These are phyloP conservation scores for Trypanosoma cruzi DNA, from an alignment of 208 protist species.

Conservation along the genomic window DNA sequence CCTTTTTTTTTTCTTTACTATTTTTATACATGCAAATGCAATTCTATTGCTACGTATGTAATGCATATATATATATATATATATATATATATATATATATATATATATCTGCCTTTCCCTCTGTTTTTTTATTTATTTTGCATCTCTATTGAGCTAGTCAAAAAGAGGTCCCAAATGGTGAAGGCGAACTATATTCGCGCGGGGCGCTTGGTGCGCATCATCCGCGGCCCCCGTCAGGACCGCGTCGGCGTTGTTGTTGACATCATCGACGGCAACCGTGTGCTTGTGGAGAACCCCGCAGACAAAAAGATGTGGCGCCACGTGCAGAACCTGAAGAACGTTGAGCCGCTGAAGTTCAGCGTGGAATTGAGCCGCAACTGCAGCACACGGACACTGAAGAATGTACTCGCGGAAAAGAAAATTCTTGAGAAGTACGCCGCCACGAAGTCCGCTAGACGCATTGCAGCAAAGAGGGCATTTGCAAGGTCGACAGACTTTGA, in stretches of 20 bases:
- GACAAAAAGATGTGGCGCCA: constrained; percentile 92
- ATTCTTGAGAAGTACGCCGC: constrained; percentile 85
- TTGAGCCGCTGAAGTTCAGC: constrained; percentile 83
- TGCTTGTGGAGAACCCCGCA: constrained; percentile 90
- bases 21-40: background rate
- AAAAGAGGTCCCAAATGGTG: constrained; percentile 36
- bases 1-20: constrained; percentile 8
- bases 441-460: constrained; percentile 76
- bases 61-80: background rate
- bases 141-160: constrained; percentile 6
- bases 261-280: constrained; percentile 90
- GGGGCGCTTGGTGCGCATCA: constrained; percentile 56
- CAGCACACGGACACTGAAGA: constrained; percentile 80
- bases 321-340: constrained; percentile 90
- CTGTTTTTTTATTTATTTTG: background rate
- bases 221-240: constrained; percentile 47
- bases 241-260: constrained; percentile 69
- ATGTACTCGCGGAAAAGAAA: constrained; percentile 64
- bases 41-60: background rate
- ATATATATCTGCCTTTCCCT: constrained; percentile 15
- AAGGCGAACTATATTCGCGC: constrained; percentile 56
- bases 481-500: constrained; percentile 89
- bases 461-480: constrained; percentile 84
- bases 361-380: constrained; percentile 66
- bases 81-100: background rate